Evolutionary conservation across 306 rosid species (phyloP).

Genomic region (Amphicarpaea edgeworthii): DNA sequence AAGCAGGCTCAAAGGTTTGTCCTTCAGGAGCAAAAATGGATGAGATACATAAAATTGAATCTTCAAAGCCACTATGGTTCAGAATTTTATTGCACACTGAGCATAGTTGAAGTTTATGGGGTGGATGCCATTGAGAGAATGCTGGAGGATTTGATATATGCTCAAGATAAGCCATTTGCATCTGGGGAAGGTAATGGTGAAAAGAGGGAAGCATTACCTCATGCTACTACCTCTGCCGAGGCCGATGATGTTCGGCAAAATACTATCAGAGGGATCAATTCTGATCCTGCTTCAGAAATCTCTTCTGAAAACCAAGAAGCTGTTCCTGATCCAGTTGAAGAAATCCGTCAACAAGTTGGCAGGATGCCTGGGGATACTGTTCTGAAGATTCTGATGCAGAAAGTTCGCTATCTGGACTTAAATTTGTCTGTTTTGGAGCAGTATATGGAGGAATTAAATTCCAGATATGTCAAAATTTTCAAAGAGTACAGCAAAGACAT

Average conservation of each 20-base stretch:
- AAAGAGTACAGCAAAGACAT: slow-evolving; percentile 68
- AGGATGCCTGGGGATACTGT: slow-evolving; percentile 97
- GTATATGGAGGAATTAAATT: slow-evolving; percentile 79
- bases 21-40: slow-evolving; percentile 92
- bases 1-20: slow-evolving; percentile 76
- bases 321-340: slow-evolving; percentile 70
- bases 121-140: slow-evolving; percentile 93
- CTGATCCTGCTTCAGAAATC: slow-evolving; percentile 49
- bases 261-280: slow-evolving; percentile 45
- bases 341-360: slow-evolving; percentile 72
- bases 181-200: slow-evolving; percentile 60
- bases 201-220: slow-evolving; percentile 51
- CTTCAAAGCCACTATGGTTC: slow-evolving; percentile 83
- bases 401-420: slow-evolving; percentile 77
- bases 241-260: slow-evolving; percentile 41
- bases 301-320: slow-evolving; percentile 50
- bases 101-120: slow-evolving; percentile 80
- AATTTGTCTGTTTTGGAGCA: slow-evolving; percentile 85
- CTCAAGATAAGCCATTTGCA: slow-evolving; percentile 53
- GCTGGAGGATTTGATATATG: slow-evolving; percentile 86
- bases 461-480: slow-evolving; percentile 72
- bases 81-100: slow-evolving; percentile 91
- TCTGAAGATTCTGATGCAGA: slow-evolving; percentile 92
- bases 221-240: slow-evolving; percentile 51
- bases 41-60: slow-evolving; percentile 82